These are phyloP conservation scores for Pisolithus marmoratus DNA, from an alignment of 768 basidiomycete genomes.

Conservation along the genomic window DNA sequence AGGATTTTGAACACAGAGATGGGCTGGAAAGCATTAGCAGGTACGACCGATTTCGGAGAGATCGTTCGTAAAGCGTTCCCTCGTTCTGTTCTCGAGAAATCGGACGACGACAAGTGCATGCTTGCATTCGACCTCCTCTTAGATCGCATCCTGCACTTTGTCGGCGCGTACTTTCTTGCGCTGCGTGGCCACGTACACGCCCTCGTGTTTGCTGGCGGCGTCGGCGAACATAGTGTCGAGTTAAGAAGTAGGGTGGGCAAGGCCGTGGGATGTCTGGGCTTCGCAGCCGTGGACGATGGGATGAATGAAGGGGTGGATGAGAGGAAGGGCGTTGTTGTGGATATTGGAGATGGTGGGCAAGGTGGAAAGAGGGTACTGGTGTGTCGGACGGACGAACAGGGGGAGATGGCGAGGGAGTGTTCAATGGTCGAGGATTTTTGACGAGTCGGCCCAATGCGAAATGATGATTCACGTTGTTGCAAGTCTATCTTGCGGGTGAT, in stretches of 20 bases:
- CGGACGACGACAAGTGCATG: conserved; percentile 32
- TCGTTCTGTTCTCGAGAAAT: conserved; percentile 14
- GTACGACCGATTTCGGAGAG: conserved; percentile 76
- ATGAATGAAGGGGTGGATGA: conserved; percentile 40
- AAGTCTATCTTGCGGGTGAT: too few relatives aligned
- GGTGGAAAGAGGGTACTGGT: conserved; percentile 40
- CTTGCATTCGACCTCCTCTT: conserved; percentile 77
- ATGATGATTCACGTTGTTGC: not conserved
- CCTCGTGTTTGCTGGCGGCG: conserved; percentile 82
- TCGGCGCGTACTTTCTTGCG: conserved; percentile 74
- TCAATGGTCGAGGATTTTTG: conserved; percentile 13
- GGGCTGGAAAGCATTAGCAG: conserved; percentile 75
- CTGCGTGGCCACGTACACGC: conserved; percentile 66
- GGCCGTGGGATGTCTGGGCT: conserved; percentile 57
- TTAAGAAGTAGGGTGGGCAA: conserved; percentile 55
- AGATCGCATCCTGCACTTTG: conserved; percentile 66
- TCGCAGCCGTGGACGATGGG: conserved; percentile 39
- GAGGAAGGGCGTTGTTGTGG: conserved; percentile 37
- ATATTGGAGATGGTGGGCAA: conserved; percentile 33
- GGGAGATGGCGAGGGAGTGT: conserved; percentile 45
- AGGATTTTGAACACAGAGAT: conserved; percentile 69
- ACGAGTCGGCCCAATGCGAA: not conserved
- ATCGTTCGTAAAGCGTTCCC: conserved; percentile 44
- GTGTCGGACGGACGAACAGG: conserved; percentile 63
- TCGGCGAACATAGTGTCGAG: conserved; percentile 69